These are phyloP conservation scores for Zychaea mexicana DNA, from an alignment of 371 early-diverging fungal species.

Conservation along the genomic window DNA sequence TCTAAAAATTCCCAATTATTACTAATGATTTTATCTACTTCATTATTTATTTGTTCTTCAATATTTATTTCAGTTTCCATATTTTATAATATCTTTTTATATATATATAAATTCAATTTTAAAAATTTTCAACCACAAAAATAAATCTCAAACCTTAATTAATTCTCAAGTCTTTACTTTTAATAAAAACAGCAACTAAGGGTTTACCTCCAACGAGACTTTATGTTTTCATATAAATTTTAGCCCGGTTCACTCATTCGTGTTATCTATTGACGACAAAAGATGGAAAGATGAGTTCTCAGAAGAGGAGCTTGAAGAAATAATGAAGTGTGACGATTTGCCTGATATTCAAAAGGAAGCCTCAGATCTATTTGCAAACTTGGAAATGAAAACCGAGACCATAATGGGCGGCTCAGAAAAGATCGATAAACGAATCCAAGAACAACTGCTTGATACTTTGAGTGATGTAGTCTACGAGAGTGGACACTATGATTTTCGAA, in stretches of 20 bases:
- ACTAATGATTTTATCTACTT: no score
- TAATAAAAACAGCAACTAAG: no score
- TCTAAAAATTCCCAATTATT: no score
- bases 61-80: no score
- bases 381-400: neutral
- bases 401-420: neutral
- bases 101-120: no score
- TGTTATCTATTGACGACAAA: neutral
- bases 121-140: no score
- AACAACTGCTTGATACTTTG: neutral
- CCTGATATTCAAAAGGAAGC: neutral
- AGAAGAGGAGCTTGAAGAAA: neutral
- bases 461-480: neutral
- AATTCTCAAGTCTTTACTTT: no score
- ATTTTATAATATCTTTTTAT: no score
- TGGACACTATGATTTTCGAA: conserved; percentile 1
- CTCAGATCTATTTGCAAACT: neutral
- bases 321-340: neutral
- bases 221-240: neutral
- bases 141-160: no score
- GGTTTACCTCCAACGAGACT: no score
- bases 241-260: neutral
- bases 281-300: neutral
- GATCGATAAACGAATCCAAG: neutral
- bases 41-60: no score